Percentiles rank a stretch among this genome's conserved stretches.
phyloP scores from a whole-genome alignment of 225 moss, liverwort and hornwort genomes.

The Neckera pumila region DNA sequence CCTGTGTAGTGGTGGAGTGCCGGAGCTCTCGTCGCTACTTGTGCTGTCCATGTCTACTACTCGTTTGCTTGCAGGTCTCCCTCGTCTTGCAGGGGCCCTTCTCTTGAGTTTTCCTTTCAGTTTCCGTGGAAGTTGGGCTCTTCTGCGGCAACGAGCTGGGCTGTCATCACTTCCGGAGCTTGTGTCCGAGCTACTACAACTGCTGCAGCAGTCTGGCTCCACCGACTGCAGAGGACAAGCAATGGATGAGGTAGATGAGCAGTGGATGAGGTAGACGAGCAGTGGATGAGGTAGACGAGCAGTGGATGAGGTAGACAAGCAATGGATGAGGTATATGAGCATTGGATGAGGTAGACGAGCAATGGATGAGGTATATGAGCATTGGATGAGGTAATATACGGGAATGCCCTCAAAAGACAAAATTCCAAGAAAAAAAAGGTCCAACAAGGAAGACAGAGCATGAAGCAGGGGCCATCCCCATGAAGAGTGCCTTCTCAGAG shows the following conservation, averaged over 20 bases:
- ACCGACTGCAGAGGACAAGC: not conserved
- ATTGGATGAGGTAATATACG: no score
- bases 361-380: no score
- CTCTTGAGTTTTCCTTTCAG: not conserved
- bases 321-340: no score
- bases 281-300: no score
- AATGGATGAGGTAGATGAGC: not conserved
- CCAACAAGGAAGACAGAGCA: accelerated
- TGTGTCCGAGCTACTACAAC: not conserved
- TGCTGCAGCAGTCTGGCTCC: not conserved
- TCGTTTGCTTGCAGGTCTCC: not conserved
- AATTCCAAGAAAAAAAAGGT: not conserved
- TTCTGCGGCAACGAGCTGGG: not conserved
- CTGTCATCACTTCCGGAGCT: not conserved
- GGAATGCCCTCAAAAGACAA: not conserved
- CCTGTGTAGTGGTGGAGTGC: not conserved
- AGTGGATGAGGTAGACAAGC: no score
- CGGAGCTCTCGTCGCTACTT: not conserved
- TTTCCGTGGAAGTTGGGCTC: not conserved
- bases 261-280: no score
- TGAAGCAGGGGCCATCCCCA: not conserved
- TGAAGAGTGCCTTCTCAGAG: not conserved
- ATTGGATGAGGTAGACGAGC: no score
- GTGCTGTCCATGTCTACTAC: not conserved
- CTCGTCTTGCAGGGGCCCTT: not conserved